Conservation (phyloP, 2,329 filamentous ascomycete genomes). For the Penicillium expansum region DNA sequence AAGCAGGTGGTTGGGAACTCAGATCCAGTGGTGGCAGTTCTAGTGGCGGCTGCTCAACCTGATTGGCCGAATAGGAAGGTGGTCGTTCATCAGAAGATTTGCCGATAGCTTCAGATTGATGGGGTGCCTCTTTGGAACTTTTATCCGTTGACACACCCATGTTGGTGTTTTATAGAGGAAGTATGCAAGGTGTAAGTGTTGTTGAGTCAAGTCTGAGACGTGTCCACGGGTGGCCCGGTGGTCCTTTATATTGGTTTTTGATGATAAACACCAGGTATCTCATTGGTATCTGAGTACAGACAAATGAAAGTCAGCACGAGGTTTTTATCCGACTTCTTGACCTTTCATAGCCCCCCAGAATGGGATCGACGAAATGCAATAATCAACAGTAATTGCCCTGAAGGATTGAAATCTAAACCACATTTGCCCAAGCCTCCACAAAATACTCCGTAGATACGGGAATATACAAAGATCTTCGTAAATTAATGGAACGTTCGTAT, state of each 20-base stretch:
- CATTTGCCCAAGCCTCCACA: not conserved
- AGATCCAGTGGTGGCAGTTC: conserved; percentile 30
- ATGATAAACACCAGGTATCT: not conserved
- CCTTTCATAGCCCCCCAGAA: not conserved
- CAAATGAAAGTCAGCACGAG: not conserved
- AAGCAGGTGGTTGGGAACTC: not conserved
- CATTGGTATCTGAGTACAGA: not conserved
- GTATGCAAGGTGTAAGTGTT: not conserved
- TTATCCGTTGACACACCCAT: conserved; percentile 16
- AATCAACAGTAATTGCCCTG: not conserved
- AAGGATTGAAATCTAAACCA: not conserved
- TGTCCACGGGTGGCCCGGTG: not conserved
- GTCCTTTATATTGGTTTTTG: not conserved
- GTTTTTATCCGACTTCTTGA: not conserved
- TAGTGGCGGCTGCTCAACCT: conserved; percentile 9
- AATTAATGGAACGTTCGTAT: not conserved
- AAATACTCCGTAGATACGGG: not conserved
- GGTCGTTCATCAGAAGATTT: conserved; percentile 14
- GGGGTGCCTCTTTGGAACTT: conserved; percentile 10
- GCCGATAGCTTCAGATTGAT: not conserved
- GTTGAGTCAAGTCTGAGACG: not conserved
- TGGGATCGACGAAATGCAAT: not conserved
- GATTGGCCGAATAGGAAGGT: conserved; percentile 26
- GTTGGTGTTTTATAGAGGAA: not conserved
- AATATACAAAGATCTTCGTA: not conserved